Conservation (phyloP, 176 grass and related monocot species). For the Avena atlantica region DNA sequence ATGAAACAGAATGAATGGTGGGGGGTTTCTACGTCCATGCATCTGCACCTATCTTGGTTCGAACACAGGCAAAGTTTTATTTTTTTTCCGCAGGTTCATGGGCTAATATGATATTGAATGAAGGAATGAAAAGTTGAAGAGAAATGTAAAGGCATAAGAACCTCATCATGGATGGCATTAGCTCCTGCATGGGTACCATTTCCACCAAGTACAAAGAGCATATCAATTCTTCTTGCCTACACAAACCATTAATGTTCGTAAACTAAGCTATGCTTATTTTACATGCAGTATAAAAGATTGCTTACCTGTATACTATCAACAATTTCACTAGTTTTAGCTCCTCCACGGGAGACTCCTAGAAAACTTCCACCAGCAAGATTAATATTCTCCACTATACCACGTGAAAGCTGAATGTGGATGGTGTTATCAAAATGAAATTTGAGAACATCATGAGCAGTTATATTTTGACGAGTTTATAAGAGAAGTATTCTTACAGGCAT, state of each 20-base stretch:
- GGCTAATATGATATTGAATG: slow-evolving; percentile 28
- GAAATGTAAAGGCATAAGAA: slow-evolving; percentile 29
- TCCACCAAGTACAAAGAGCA: slow-evolving; percentile 98
- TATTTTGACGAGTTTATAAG: not conserved
- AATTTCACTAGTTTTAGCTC: slow-evolving; percentile 79
- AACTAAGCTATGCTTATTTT: not conserved
- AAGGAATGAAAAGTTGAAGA: slow-evolving; percentile 26
- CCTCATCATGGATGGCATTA: slow-evolving; percentile 93
- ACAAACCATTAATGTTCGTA: slow-evolving; percentile 31
- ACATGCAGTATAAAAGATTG: slow-evolving; percentile 13
- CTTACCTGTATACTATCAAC: slow-evolving; percentile 92
- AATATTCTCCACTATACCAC: slow-evolving; percentile 91
- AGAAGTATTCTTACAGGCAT: slow-evolving; percentile 63
- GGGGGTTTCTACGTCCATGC: not conserved
- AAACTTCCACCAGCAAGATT: slow-evolving; percentile 96
- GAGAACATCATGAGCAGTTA: slow-evolving; percentile 13
- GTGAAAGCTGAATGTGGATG: slow-evolving; percentile 70
- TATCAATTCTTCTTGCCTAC: slow-evolving; percentile 87
- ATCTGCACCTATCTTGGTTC: not conserved
- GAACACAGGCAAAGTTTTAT: not conserved
- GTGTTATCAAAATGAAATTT: slow-evolving; percentile 29
- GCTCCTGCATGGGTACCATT: slow-evolving; percentile 96
- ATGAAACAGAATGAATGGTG: slow-evolving; percentile 15
- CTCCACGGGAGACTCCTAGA: slow-evolving; percentile 92
- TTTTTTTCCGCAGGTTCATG: not conserved